A percentile compares a stretch with the other conserved stretches of the same genome.
Conservation (phyloP, 2,329 filamentous ascomycete species). For the Fragosphaeria purpurea region DNA sequence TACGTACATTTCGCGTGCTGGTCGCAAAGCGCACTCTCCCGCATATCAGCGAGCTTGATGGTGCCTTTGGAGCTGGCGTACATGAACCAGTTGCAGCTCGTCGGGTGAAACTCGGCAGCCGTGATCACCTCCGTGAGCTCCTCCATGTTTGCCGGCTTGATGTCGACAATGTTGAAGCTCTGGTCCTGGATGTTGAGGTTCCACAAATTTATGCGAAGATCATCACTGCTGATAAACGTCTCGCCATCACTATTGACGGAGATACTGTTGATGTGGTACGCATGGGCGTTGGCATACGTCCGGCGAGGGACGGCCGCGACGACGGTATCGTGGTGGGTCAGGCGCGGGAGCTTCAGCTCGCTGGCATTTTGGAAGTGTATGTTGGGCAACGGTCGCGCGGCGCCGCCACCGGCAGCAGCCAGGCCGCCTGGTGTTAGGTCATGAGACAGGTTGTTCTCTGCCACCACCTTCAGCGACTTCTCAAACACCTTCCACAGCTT, state of each 20-base stretch:
- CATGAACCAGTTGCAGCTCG: constrained; percentile 99
- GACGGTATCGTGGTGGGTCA: constrained; percentile 97
- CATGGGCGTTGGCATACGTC: constrained; percentile 96
- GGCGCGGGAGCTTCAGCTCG: constrained; percentile 84
- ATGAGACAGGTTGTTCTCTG: constrained; percentile 95
- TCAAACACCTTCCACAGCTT: constrained; percentile 99
- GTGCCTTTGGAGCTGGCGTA: constrained; percentile 98
- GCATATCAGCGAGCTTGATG: constrained; percentile 98
- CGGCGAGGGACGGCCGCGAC: constrained; percentile 91
- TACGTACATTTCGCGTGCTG: constrained; percentile 84
- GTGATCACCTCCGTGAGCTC: constrained; percentile 98
- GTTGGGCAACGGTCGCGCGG: constrained; percentile 60
- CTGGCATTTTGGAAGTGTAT: constrained; percentile 68
- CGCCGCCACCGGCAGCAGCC: constrained; percentile 66
- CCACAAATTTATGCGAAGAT: constrained; percentile 96
- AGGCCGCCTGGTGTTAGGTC: constrained; percentile 73
- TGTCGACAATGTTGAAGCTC: constrained; percentile 99
- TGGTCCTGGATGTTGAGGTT: constrained; percentile 99
- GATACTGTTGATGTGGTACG: constrained; percentile 99
- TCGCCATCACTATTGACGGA: constrained; percentile 99
- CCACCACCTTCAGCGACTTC: constrained; percentile 97
- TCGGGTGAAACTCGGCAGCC: constrained; percentile 91
- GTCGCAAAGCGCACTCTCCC: constrained; percentile 91
- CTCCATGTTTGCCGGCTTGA: constrained; percentile 99
- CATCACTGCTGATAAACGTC: constrained; percentile 98